Evolutionary conservation across 306 rosid species (phyloP).

Genomic region (Cicer pinnatifidum): DNA sequence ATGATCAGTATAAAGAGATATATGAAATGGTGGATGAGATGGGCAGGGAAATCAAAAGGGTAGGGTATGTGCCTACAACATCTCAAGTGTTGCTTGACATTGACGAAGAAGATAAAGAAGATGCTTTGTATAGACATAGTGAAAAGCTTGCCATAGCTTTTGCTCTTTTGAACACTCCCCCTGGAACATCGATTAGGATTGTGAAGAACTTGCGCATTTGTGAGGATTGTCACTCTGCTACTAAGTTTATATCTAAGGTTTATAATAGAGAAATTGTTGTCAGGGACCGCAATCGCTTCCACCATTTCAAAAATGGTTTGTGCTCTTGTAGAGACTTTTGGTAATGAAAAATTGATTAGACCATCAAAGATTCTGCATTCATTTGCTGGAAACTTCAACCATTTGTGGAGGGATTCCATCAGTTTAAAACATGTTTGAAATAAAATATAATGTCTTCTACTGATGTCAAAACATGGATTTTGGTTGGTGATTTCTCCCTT

Average conservation of each 20-base stretch:
- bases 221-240: constrained; percentile 88
- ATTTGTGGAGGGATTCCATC: no score
- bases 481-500: background rate
- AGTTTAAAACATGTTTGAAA: no score
- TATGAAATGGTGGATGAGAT: constrained; percentile 88
- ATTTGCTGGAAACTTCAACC: background rate
- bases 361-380: background rate
- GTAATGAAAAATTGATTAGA: constrained; percentile 50
- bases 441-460: background rate
- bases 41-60: constrained; percentile 78
- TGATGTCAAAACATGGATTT: background rate
- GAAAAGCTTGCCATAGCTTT: constrained; percentile 95
- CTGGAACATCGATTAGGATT: constrained; percentile 75
- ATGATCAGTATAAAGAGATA: constrained; percentile 62
- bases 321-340: constrained; percentile 89
- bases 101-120: constrained; percentile 89
- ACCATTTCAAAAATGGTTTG: constrained; percentile 74
- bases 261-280: constrained; percentile 75
- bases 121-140: constrained; percentile 74
- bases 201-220: constrained; percentile 92
- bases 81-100: constrained; percentile 85
- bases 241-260: constrained; percentile 81
- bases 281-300: constrained; percentile 86
- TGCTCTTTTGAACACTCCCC: constrained; percentile 71
- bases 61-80: constrained; percentile 79